These are phyloP conservation scores for Xanthoconium stramineum DNA, from an alignment of 768 basidiomycete genomes.

Conservation along the genomic window DNA sequence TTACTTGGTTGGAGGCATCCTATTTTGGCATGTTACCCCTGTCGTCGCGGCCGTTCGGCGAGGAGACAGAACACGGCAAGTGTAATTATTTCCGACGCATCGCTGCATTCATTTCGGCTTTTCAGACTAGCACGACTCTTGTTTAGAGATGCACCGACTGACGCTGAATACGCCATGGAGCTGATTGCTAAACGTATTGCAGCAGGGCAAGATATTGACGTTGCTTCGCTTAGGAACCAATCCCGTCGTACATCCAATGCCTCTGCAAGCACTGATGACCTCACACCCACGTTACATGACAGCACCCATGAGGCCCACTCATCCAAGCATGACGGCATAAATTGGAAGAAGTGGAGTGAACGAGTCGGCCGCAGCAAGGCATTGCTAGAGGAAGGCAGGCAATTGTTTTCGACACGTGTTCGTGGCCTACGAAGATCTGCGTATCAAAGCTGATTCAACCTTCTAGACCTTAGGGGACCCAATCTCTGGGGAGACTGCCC, in stretches of 20 bases:
- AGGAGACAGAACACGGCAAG: constrained; percentile 45
- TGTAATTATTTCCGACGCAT: background rate
- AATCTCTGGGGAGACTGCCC: background rate
- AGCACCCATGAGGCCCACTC: background rate
- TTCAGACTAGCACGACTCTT: constrained; percentile 42
- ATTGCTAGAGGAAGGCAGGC: constrained; percentile 40
- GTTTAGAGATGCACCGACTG: constrained; percentile 57
- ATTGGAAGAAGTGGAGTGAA: constrained; percentile 59
- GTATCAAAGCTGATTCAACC: background rate
- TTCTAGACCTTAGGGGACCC: constrained; percentile 10
- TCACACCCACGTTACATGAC: background rate
- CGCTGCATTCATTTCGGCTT: background rate
- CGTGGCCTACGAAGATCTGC: constrained; percentile 20
- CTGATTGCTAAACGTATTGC: constrained; percentile 60
- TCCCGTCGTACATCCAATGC: constrained; percentile 15
- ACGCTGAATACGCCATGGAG: constrained; percentile 69
- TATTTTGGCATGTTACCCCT: constrained; percentile 65
- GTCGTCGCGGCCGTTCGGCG: constrained; percentile 50
- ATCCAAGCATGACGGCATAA: constrained; percentile 25
- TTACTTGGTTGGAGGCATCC: constrained; percentile 45
- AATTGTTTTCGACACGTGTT: constrained; percentile 37
- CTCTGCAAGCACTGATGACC: constrained; percentile 9
- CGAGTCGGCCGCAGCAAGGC: constrained; percentile 46
- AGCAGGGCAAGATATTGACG: constrained; percentile 47
- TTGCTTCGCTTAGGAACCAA: constrained; percentile 25